phyloP scores from a whole-genome alignment of 2,329 filamentous ascomycete genomes.

The Aspergillus caelatus region DNA sequence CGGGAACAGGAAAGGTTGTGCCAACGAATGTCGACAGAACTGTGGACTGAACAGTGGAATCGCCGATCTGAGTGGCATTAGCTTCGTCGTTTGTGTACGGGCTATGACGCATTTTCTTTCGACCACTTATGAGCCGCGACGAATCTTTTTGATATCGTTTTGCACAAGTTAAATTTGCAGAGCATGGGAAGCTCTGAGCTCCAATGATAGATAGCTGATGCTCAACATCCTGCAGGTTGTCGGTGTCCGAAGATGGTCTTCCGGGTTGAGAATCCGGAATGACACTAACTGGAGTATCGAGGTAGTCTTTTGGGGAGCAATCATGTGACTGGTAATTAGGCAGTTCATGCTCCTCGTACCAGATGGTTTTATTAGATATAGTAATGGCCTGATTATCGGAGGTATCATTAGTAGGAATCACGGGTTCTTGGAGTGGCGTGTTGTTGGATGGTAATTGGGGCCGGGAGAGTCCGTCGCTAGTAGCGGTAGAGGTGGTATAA shows the following conservation, averaged over 20 bases:
- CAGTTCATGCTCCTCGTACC: not conserved
- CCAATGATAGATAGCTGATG: not conserved
- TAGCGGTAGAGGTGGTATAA: not conserved
- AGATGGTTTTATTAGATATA: not conserved
- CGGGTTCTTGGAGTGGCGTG: not conserved
- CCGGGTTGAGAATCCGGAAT: slow-evolving; percentile 45
- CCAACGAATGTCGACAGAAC: not conserved
- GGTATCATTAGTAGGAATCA: not conserved
- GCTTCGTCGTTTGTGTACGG: not conserved
- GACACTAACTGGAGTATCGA: slow-evolving; percentile 40
- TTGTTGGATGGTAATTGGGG: not conserved
- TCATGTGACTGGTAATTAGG: not conserved
- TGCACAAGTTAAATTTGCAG: not conserved
- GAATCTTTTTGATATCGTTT: not conserved
- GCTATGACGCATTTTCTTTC: not conserved
- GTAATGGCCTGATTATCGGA: not conserved
- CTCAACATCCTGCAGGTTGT: slow-evolving; percentile 4
- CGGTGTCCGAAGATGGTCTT: slow-evolving; percentile 4
- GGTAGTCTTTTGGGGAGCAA: slow-evolving; percentile 23
- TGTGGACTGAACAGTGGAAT: not conserved
- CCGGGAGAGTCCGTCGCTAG: not conserved
- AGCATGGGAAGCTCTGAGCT: not conserved
- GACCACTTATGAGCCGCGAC: too few relatives aligned
- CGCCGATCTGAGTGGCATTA: not conserved
- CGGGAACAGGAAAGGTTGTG: slow-evolving; percentile 28